These are phyloP conservation scores for Oropetium thomaeum DNA, from an alignment of 176 grass and related monocot genomes.

Conservation along the genomic window DNA sequence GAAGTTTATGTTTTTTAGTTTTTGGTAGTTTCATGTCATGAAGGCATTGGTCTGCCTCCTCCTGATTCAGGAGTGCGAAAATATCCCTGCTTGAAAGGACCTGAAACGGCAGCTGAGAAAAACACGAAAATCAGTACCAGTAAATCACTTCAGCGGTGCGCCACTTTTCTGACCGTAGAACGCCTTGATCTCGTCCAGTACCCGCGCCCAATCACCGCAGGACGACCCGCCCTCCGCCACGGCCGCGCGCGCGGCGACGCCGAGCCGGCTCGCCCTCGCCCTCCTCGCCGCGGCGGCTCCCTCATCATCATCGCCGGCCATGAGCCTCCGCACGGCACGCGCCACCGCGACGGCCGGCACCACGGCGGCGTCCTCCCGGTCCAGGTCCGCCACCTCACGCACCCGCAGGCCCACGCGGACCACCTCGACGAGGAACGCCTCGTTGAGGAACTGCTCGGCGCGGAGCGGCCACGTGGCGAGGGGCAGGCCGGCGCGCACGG, in stretches of 20 bases:
- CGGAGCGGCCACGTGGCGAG: slow-evolving; percentile 53
- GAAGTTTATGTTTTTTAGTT: too few relatives aligned
- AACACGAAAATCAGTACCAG: background rate
- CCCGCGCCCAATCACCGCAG: background rate
- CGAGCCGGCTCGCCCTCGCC: slow-evolving; percentile 5
- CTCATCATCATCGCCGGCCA: background rate
- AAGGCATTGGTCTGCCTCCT: too few relatives aligned
- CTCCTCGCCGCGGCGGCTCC: background rate
- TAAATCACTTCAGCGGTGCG: background rate
- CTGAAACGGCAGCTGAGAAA: background rate
- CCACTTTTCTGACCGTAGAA: background rate
- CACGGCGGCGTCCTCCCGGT: slow-evolving; percentile 16
- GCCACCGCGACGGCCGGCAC: slow-evolving; percentile 28
- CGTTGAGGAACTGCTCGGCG: slow-evolving; percentile 60
- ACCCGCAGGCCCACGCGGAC: slow-evolving; percentile 39
- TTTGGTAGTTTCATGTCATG: too few relatives aligned
- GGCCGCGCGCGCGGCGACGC: slow-evolving; percentile 17
- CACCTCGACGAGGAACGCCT: slow-evolving; percentile 46
- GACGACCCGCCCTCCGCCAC: slow-evolving; percentile 47
- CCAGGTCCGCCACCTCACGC: slow-evolving; percentile 6
- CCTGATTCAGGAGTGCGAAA: too few relatives aligned
- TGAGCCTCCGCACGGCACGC: slow-evolving; percentile 27
- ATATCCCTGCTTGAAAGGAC: background rate
- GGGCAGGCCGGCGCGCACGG: slow-evolving; percentile 18
- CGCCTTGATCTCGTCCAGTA: slow-evolving; percentile 35